phyloP scores from a whole-genome alignment of 163 green algal species.

The Coccomyxa subellipsoidea region DNA sequence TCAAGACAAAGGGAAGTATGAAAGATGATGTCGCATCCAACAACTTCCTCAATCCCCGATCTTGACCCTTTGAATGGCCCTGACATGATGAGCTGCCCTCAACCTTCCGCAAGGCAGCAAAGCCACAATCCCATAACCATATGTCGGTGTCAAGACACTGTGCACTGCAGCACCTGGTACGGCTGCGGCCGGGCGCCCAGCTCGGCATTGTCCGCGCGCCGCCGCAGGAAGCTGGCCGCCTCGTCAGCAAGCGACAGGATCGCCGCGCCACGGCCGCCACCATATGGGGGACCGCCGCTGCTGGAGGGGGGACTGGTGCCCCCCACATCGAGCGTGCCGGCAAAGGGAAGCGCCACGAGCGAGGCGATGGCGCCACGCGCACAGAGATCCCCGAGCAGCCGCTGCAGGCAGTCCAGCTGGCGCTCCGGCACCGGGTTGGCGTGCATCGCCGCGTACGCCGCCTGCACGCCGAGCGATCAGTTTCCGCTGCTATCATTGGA shows the following conservation, averaged over 20 bases:
- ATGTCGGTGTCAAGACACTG: too few species aligned
- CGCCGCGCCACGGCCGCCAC: too few species aligned
- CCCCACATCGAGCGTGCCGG: conserved; percentile 33
- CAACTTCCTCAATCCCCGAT: too few species aligned
- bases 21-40: too few species aligned
- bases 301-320: too few species aligned
- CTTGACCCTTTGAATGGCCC: too few species aligned
- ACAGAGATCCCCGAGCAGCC: conserved; percentile 49
- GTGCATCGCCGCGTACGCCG: conserved; percentile 62
- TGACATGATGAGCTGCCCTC: too few species aligned
- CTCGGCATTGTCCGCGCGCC: conserved; percentile 44
- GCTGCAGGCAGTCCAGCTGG: conserved; percentile 52
- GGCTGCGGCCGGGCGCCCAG: conserved; percentile 44
- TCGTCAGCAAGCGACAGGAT: conserved; percentile 41
- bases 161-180: conserved; percentile 38
- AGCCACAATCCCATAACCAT: too few species aligned
- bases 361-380: conserved; percentile 28
- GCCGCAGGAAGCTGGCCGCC: conserved; percentile 47
- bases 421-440: conserved; percentile 49
- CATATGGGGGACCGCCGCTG: too few species aligned
- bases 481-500: too few species aligned
- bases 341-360: conserved; percentile 59
- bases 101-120: too few species aligned
- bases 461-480: conserved; percentile 15
- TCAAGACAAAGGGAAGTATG: too few species aligned